Evolutionary conservation across 768 basidiomycete species (phyloP), one percentile per base, ranked within the genome.

Genomic region (Termitomyces sp.): DNA sequence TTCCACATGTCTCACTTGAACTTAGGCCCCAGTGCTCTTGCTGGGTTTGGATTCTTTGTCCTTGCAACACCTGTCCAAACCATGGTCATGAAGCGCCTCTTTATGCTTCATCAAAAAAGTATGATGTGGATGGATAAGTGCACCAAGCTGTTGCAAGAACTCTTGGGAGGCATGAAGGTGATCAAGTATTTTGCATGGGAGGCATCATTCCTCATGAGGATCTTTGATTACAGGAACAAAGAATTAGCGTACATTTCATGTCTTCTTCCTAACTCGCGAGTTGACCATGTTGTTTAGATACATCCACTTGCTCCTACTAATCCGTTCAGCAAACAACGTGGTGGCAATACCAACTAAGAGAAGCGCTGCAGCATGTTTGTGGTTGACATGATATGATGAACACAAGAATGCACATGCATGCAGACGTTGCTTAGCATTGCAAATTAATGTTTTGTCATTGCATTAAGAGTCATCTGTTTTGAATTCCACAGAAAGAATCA

Each of bases 181-280:
- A 91, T 97, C 81, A 97, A 97, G 73, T 88, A 89, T 71, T 96
- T 96, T 72, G 87, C 90, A 6, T 95, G 92, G 92, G 92, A 94
- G 68, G 67, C 74, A 1, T 92, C 95, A 0, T 96, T 93, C 73
- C 79, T 96, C 24, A 76, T 84, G 16, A 85, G 89, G 49, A 82
- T 97, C 32, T 80, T 82, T 35, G 83, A 82, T 45, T 90, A 90
- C 68, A 81, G 96, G 56, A 77, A 75, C 53, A 81, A 82, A 54
- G 95, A 96, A 73, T 85, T 94, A 74, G 71, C 67, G 82, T 90
- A 80, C 45, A 81, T 67, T 18, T 16, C 18, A 28, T 24, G 15
- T 8, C 49, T 22, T 33, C 40, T 56, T 33, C 13, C 28, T 12
- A 11, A 22, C 6, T 53, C 36, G 8, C 45, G 4, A 36, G 15